Evolutionary conservation across 139 green algal species (phyloP).

Genomic region (Diplosphaera chodatii): DNA sequence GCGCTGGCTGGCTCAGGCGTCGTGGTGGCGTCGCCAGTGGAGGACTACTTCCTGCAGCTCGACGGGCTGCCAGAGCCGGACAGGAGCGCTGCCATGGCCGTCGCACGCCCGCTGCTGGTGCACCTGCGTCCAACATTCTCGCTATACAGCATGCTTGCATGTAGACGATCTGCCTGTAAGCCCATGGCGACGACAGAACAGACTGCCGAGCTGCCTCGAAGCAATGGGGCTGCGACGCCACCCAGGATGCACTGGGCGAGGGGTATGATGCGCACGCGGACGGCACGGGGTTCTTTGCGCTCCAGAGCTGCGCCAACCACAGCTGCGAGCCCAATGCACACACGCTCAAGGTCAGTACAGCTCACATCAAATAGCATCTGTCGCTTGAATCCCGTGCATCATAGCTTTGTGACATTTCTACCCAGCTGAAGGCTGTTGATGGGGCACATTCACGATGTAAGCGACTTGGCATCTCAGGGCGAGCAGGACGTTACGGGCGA

Average conservation of each 20-base stretch:
- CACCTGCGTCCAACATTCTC: too few relatives aligned
- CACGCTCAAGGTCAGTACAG: constrained; percentile 46
- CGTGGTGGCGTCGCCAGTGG: constrained; percentile 51
- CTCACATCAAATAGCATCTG: too few relatives aligned
- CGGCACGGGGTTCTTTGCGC: constrained; percentile 78
- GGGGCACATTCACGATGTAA: too few relatives aligned
- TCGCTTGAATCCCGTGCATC: too few relatives aligned
- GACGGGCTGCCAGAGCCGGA: constrained; percentile 22
- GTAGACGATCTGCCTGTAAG: too few relatives aligned
- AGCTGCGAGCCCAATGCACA: constrained; percentile 72
- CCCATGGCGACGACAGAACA: too few relatives aligned
- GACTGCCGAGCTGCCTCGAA: too few relatives aligned
- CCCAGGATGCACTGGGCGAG: constrained; percentile 63
- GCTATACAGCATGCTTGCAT: too few relatives aligned
- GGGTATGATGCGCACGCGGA: constrained; percentile 50
- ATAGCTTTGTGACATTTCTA: too few relatives aligned
- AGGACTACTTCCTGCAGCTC: constrained; percentile 56
- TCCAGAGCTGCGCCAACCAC: constrained; percentile 89
- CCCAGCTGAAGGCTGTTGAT: too few relatives aligned
- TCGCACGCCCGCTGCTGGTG: constrained; percentile 47
- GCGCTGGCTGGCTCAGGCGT: background rate
- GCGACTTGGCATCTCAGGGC: background rate
- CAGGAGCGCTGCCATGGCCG: constrained; percentile 5
- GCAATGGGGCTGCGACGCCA: too few relatives aligned
- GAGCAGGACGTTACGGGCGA: constrained; percentile 25